phyloP scores from a whole-genome alignment of 352 stramenopile genomes.

The Phytopythium aichiense region DNA sequence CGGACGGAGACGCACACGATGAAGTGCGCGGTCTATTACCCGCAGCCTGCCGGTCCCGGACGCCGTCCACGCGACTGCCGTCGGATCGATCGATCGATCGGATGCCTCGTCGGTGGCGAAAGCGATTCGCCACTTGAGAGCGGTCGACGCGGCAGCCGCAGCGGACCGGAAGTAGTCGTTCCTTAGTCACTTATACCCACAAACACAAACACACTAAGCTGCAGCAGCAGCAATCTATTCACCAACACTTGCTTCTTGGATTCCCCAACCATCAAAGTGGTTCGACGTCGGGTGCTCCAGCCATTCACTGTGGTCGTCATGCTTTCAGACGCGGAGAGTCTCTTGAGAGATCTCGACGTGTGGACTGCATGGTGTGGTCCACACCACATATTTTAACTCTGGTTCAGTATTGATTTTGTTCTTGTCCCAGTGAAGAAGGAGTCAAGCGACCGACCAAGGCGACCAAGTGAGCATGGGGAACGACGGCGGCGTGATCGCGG shows the following conservation, averaged over 20 bases:
- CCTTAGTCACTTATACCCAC: neutral
- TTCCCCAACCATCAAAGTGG: too few species aligned
- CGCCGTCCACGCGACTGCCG: neutral
- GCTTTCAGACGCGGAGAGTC: too few species aligned
- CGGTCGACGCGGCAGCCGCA: neutral
- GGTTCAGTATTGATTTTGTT: too few species aligned
- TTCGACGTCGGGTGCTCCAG: too few species aligned
- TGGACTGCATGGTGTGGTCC: too few species aligned
- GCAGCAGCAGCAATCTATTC: neutral
- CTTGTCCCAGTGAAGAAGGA: neutral
- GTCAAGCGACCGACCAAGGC: neutral
- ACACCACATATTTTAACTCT: too few species aligned
- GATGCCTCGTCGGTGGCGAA: neutral
- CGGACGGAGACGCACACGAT: neutral
- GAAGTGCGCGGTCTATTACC: constrained; percentile 7
- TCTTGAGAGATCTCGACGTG: too few species aligned
- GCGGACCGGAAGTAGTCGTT: neutral
- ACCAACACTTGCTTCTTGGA: neutral
- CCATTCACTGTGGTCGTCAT: too few species aligned
- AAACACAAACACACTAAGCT: neutral
- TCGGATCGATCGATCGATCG: neutral
- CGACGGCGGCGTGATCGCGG: constrained; percentile 92
- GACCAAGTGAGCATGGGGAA: constrained; percentile 73
- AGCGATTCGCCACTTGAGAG: neutral
- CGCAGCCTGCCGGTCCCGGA: constrained; percentile 4